Conservation (phyloP, 495 filamentous ascomycete genomes). For the Immersiella caudata region DNA sequence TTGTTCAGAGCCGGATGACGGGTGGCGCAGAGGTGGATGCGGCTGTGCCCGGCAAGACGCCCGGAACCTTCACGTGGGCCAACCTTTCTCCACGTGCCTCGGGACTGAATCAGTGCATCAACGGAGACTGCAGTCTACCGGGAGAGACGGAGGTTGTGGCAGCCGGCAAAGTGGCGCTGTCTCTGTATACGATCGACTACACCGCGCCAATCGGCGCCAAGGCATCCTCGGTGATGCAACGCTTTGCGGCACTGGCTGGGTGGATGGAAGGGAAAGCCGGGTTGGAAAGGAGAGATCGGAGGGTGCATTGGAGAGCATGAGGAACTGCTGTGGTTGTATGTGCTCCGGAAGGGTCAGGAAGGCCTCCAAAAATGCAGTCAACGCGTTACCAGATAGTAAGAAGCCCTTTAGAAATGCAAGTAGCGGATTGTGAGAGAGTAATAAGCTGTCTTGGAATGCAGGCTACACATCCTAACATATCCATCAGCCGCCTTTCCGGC, state of each 20-base stretch:
- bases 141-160: conserved; percentile 14
- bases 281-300: neutral
- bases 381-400: too few species aligned
- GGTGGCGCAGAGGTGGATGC: conserved; percentile 10
- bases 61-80: conserved; percentile 15
- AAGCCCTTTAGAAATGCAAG: too few species aligned
- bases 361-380: too few species aligned
- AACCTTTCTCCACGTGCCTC: conserved; percentile 1
- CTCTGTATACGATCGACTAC: conserved; percentile 13
- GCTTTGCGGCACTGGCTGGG: neutral
- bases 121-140: conserved; percentile 10
- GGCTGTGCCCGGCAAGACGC: neutral
- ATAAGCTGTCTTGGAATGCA: too few species aligned
- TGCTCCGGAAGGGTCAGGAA: too few species aligned
- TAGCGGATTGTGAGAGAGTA: too few species aligned
- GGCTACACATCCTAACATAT: too few species aligned
- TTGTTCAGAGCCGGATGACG: conserved; percentile 11
- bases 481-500: too few species aligned
- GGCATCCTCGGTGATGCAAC: neutral
- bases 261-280: neutral
- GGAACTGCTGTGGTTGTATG: too few species aligned
- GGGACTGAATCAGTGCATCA: conserved; percentile 9
- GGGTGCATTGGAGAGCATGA: neutral
- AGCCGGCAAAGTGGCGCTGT: neutral
- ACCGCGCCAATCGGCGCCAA: neutral